Evolutionary conservation across 2,329 filamentous ascomycete genomes (phyloP), one percentile per base, ranked within the genome.

Genomic region (Sporothrix humicola): DNA sequence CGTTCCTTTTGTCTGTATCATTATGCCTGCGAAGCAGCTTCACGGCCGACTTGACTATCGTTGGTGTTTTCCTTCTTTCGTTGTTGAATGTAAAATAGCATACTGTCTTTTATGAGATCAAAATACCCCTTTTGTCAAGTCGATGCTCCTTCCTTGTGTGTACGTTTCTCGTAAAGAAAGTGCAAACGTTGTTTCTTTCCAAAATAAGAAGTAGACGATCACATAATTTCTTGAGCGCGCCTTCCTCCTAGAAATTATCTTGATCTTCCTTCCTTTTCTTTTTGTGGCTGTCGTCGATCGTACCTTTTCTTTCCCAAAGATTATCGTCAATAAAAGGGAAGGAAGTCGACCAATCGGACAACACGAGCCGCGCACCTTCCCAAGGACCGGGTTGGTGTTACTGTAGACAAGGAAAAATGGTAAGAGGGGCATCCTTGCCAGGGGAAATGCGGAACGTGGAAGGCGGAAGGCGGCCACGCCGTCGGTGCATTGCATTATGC

Each of bases 1-100:
- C 59, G 46, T 58, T 23, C 42, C 70, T 46, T 68, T 61, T 17
- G 15, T 69, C 66, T 69, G 66, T 69, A 69, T 42, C 20, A 42
- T 37, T 52, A 31, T 26, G 4, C 4, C 26, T 42, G 66, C 66
- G 23, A 8, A 44, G 66, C 48, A 69, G 48, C 23, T 56, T 44
- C 26, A 56, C 66, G 48, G 66, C 66, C 66, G 66, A 42, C 48
- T 37, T 56, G 15, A 26, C 26, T 20, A 42, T 54, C 23, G 13
- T 52, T 37, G n/a, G 3, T n/a, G n/a, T 52, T 13, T 26, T 23
- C 4, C 2, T 9, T 2, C 9, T 7, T 50, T 68, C 48, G 12
- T 52, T 31, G 48, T 44, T 50, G 42, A 7, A 31, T 15, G 15
- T 6, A 17, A 48, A 46, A 2, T 2, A 4, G 2, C 44, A 2